These are phyloP conservation scores for Sarocladiaceae sp. DNA, from an alignment of 2,329 filamentous ascomycete species.

Conservation along the genomic window DNA sequence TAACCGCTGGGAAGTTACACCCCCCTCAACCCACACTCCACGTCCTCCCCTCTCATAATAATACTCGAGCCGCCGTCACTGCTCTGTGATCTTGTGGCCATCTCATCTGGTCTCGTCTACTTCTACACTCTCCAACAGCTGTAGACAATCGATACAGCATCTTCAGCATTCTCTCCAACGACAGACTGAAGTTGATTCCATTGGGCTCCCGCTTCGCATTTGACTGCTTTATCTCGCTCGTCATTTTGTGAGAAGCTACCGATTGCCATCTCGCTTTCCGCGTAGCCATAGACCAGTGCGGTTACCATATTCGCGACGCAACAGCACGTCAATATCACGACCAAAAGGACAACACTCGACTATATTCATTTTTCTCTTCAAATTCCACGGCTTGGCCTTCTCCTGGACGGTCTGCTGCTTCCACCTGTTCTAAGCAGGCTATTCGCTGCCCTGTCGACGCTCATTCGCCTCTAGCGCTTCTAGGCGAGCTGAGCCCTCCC, in stretches of 20 bases:
- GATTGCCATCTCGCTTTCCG: no score
- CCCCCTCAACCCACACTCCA: background rate
- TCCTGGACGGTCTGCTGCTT: background rate
- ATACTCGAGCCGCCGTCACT: conserved; percentile 4
- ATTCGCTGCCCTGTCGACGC: conserved; percentile 1
- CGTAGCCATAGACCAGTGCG: no score
- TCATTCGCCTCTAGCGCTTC: conserved; percentile 3
- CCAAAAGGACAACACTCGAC: no score
- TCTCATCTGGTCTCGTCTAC: background rate
- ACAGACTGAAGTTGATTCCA: background rate
- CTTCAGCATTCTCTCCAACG: background rate
- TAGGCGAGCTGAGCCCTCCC: conserved; percentile 6
- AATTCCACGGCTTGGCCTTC: no score
- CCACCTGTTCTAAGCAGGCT: background rate
- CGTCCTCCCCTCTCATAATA: conserved; percentile 7
- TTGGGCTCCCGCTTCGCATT: no score
- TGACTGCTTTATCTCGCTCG: no score
- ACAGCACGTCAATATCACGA: no score
- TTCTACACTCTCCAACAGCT: background rate
- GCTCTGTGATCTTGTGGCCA: background rate
- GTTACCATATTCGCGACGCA: no score
- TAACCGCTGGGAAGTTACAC: background rate
- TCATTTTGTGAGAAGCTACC: no score
- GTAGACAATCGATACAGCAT: background rate
- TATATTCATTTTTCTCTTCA: no score